phyloP scores from a whole-genome alignment of 108 stramenopile species.

The Aurantiochytrium sp. region DNA sequence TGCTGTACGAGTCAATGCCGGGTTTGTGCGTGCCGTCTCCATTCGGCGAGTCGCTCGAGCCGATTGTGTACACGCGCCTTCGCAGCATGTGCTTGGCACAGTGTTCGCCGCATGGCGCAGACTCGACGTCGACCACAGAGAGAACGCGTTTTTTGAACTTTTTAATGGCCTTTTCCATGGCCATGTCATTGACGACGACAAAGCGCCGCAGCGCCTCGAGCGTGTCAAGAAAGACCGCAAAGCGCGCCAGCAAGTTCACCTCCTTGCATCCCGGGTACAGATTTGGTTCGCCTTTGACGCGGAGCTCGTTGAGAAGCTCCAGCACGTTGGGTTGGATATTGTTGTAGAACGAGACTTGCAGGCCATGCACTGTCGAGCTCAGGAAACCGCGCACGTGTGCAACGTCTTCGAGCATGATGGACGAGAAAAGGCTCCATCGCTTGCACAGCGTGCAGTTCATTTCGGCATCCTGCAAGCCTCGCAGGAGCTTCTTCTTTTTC shows the following conservation, averaged over 20 bases:
- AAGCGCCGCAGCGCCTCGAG: not conserved
- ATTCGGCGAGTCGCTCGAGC: not conserved
- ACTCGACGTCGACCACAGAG: not conserved
- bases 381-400: not conserved
- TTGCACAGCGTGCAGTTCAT: slow-evolving; percentile 3
- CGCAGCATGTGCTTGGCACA: not conserved
- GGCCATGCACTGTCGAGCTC: not conserved
- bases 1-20: not conserved
- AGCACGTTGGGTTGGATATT: not conserved
- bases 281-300: not conserved
- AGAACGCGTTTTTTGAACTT: slow-evolving; percentile 15
- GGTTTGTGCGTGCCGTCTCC: no score
- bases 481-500: slow-evolving; percentile 16
- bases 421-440: not conserved
- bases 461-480: not conserved
- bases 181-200: not conserved
- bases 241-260: not conserved
- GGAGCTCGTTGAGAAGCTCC: not conserved
- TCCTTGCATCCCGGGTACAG: not conserved
- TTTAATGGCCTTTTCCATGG: not conserved
- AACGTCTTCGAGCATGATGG: slow-evolving; percentile 10
- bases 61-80: not conserved
- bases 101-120: not conserved
- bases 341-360: slow-evolving; percentile 1
- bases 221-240: not conserved